These are phyloP conservation scores for Aspergillus costaricaensis DNA, from an alignment of 2,329 filamentous ascomycete genomes.

Conservation along the genomic window DNA sequence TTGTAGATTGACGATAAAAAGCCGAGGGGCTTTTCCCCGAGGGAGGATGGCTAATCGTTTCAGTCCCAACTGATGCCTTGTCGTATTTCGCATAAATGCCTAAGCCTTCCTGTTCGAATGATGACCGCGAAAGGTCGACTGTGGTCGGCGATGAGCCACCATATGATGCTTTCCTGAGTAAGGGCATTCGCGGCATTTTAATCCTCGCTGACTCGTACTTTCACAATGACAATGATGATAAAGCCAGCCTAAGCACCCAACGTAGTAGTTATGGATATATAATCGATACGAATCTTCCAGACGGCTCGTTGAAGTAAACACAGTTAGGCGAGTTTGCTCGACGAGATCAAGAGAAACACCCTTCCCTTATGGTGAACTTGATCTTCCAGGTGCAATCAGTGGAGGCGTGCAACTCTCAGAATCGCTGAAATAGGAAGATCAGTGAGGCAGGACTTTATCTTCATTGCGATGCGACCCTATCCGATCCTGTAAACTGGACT, in stretches of 20 bases:
- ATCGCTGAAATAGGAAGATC: neutral
- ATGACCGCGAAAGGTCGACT: conserved; percentile 58
- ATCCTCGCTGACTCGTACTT: conserved; percentile 25
- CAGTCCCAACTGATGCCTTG: conserved; percentile 34
- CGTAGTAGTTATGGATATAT: neutral
- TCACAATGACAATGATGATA: conserved; percentile 21
- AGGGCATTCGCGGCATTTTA: conserved; percentile 56
- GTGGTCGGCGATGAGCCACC: conserved; percentile 50
- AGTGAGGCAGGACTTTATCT: neutral
- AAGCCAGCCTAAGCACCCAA: conserved; percentile 18
- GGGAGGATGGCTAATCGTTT: conserved; percentile 40
- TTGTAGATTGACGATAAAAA: conserved; percentile 55
- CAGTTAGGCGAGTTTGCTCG: neutral
- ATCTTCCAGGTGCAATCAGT: neutral
- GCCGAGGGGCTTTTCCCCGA: conserved; percentile 45
- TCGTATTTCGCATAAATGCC: conserved; percentile 51
- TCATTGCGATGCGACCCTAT: neutral
- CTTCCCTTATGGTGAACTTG: neutral
- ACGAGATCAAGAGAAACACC: neutral
- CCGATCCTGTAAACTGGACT: neutral
- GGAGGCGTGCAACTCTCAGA: neutral
- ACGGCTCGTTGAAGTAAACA: neutral
- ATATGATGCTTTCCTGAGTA: conserved; percentile 55
- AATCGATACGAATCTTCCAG: neutral
- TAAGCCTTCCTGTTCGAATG: conserved; percentile 59